These are phyloP conservation scores for Mycosphaerella arachidis DNA, from an alignment of 2,329 filamentous ascomycete species.

Conservation along the genomic window DNA sequence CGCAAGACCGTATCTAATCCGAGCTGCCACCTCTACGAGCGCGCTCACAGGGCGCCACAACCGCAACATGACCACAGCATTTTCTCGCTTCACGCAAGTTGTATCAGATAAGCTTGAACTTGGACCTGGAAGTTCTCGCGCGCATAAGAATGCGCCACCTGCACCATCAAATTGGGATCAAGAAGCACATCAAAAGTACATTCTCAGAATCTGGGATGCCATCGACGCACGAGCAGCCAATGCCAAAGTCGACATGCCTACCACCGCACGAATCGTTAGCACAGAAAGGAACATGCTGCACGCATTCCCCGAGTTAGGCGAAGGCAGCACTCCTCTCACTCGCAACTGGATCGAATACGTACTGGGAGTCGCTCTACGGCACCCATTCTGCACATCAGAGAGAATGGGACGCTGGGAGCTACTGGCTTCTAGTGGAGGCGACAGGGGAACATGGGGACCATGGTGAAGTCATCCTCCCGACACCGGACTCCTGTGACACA, in stretches of 20 bases:
- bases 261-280: slow-evolving; percentile 14
- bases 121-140: slow-evolving; percentile 12
- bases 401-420: slow-evolving; percentile 29
- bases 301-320: slow-evolving; percentile 23
- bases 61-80: slow-evolving; percentile 12
- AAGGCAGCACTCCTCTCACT: slow-evolving; percentile 18
- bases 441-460: slow-evolving; percentile 27
- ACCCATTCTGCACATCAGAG: slow-evolving; percentile 23
- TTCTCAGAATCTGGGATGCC: slow-evolving; percentile 25
- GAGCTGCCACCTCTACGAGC: slow-evolving; percentile 2
- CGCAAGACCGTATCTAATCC: not conserved
- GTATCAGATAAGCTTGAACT: slow-evolving; percentile 21
- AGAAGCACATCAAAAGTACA: slow-evolving; percentile 17
- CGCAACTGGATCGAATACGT: slow-evolving; percentile 28
- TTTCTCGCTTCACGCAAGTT: slow-evolving; percentile 22
- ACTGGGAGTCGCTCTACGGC: slow-evolving; percentile 22
- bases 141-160: slow-evolving; percentile 19
- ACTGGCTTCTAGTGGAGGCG: slow-evolving; percentile 21
- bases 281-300: slow-evolving; percentile 21
- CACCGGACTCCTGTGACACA: not conserved
- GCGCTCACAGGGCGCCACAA: not conserved
- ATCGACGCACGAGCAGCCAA: slow-evolving; percentile 17
- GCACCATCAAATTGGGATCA: slow-evolving; percentile 26
- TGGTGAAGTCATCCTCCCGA: slow-evolving; percentile 18
- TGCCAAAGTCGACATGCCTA: slow-evolving; percentile 13